These are phyloP conservation scores for Digitaria exilis DNA, from an alignment of 202 grass and related monocot species.

Conservation along the genomic window DNA sequence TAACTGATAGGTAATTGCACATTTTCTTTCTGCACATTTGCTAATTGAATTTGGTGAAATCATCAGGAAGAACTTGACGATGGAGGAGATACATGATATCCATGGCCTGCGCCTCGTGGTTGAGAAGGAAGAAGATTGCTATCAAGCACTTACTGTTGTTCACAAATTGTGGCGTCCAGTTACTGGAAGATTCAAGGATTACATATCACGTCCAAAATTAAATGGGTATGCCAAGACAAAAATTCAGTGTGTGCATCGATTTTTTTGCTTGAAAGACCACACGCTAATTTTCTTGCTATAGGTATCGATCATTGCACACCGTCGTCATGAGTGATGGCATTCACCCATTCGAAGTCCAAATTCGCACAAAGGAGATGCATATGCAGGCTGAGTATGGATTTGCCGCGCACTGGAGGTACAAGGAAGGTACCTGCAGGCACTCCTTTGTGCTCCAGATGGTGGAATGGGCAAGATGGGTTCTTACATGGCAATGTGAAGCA, in stretches of 20 bases:
- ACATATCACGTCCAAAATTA: constrained; percentile 77
- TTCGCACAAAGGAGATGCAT: constrained; percentile 94
- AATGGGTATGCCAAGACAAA: constrained; percentile 62
- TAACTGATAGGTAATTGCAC: background rate
- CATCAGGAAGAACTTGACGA: constrained; percentile 78
- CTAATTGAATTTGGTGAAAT: constrained; percentile 33
- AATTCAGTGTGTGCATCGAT: background rate
- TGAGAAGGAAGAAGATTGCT: constrained; percentile 85
- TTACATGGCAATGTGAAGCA: constrained; percentile 79
- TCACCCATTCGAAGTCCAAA: constrained; percentile 87
- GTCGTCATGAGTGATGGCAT: constrained; percentile 60
- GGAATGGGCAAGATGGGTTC: constrained; percentile 88
- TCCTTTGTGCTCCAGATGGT: constrained; percentile 87
- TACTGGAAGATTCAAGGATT: constrained; percentile 85
- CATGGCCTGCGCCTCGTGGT: constrained; percentile 83
- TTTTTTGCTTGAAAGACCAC: background rate
- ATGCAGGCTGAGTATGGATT: constrained; percentile 88
- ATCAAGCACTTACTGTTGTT: constrained; percentile 68
- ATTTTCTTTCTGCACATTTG: background rate
- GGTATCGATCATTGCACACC: constrained; percentile 89
- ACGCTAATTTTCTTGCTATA: constrained; percentile 44
- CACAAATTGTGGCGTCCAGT: constrained; percentile 77
- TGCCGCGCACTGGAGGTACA: constrained; percentile 94
- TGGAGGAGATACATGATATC: constrained; percentile 93
- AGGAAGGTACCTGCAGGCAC: constrained; percentile 76